Base-by-base conservation (phyloP, 805 yeast genomes). In the Starmerella vitae region DNA sequence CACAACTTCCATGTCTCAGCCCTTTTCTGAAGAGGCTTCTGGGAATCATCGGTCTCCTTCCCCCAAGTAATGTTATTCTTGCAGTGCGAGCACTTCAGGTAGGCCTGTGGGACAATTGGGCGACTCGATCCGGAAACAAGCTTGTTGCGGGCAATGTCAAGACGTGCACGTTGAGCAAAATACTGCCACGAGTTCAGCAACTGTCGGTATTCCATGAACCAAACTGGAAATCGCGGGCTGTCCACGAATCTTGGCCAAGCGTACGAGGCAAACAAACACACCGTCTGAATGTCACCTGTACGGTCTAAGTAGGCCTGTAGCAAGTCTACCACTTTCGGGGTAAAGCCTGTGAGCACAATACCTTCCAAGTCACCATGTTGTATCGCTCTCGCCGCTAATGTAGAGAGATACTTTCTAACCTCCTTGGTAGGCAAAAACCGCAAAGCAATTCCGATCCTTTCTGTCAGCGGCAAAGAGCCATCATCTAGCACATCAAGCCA, bases 401-500 rank as follows among this genome's bases (percentile, higher is more conserved):
- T 61, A 39, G 74, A 72, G 48, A 88, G 63, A 58, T 82, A 88
- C 9, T 73, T 68, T 5, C 77, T 71, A 46, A 88, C 63, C 37
- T 61, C 94, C 33, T 72, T 67, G 54, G 85, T 95, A 1, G 86
- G 74, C 25, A 88, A 62, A 51, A 82, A 88, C 35, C 95, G 66
- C 19, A 88, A 63, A 0, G 97, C 96, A 20, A 88, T 88, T 1
- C 96, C 96, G 10, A 88, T 60, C 47, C 94, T 65, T 54, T 88
- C 98, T 38, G 88, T 67, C 30, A 88, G 63, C 0, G 98, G 94
- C 30, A 88, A 66, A 1, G 94, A 78, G 15, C 78, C 74, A 53
- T 88, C 96, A 54, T 84, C 94, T 37, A 88, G 64, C 1, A 88
- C 94, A 53, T 84, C 96, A 77, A 88, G 78, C 96, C 97, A 88